phyloP scores from a whole-genome alignment of 1,284 basidiomycete genomes.

The Naganishia sp. region DNA sequence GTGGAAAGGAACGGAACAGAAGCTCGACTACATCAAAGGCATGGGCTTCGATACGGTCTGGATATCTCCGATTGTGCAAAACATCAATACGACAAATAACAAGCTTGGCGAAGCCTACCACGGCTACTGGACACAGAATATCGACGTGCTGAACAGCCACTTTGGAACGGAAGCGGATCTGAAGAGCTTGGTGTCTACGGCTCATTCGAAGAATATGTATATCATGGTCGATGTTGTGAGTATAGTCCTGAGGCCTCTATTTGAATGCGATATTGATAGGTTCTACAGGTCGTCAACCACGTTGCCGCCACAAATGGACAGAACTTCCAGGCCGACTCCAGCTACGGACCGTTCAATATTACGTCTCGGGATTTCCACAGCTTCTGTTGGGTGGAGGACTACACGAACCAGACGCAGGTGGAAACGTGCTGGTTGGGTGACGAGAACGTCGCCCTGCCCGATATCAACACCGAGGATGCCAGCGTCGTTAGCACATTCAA shows the following conservation, averaged over 20 bases:
- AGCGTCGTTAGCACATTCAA: slow-evolving; percentile 51
- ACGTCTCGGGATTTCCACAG: slow-evolving; percentile 52
- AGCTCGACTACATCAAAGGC: slow-evolving; percentile 51
- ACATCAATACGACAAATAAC: slow-evolving; percentile 46
- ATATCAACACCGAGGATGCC: slow-evolving; percentile 57
- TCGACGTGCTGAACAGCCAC: slow-evolving; percentile 51
- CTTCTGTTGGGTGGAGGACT: slow-evolving; percentile 53
- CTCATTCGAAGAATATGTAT: slow-evolving; percentile 57
- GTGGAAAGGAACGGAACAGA: slow-evolving; percentile 44
- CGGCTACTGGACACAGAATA: slow-evolving; percentile 46
- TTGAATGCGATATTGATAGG: not conserved
- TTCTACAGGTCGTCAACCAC: slow-evolving; percentile 54
- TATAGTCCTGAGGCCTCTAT: not conserved
- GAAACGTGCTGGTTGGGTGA: slow-evolving; percentile 57
- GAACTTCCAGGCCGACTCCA: slow-evolving; percentile 39
- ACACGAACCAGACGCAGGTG: slow-evolving; percentile 53
- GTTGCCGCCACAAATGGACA: slow-evolving; percentile 49
- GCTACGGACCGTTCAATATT: slow-evolving; percentile 50
- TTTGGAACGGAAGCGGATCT: slow-evolving; percentile 56
- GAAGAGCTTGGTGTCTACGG: slow-evolving; percentile 51
- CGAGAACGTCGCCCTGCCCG: slow-evolving; percentile 49
- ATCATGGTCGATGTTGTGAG: slow-evolving; percentile 58
- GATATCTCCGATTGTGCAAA: slow-evolving; percentile 55
- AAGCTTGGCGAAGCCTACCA: slow-evolving; percentile 53
- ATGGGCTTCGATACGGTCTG: slow-evolving; percentile 55